These are phyloP conservation scores for Lycium barbarum DNA, from an alignment of 257 asterid genomes.

Conservation along the genomic window DNA sequence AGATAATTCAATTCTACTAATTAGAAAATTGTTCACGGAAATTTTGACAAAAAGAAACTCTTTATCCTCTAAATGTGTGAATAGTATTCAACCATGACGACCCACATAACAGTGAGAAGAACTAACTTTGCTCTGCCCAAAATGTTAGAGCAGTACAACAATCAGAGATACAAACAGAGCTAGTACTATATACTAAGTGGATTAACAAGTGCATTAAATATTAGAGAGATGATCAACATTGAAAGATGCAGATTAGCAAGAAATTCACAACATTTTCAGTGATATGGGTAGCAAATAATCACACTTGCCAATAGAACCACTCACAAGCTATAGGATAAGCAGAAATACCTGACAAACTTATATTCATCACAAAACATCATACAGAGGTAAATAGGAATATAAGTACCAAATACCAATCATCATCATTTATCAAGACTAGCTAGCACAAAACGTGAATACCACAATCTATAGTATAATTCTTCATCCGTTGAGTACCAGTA, in stretches of 20 bases:
- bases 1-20: slow-evolving; percentile 7
- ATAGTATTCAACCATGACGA: not conserved
- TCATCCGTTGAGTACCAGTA: not conserved
- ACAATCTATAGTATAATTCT: not conserved
- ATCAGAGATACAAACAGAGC: not conserved
- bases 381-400: slow-evolving; percentile 2
- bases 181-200: not conserved
- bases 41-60: not conserved
- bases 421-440: not conserved
- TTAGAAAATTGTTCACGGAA: not conserved
- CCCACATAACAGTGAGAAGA: slow-evolving; percentile 1
- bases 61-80: not conserved
- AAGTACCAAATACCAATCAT: not conserved
- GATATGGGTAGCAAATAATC: not conserved
- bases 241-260: not conserved
- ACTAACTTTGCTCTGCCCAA: not conserved
- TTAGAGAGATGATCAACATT: not conserved
- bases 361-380: slow-evolving; percentile 9
- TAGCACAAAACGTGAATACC: not conserved
- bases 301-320: slow-evolving; percentile 6
- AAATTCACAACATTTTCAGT: not conserved
- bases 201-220: slow-evolving; percentile 1
- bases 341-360: not conserved
- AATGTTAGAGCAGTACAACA: not conserved
- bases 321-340: not conserved